Conservation (phyloP, 1,284 basidiomycete genomes). For the Ustilago xerochloae region DNA sequence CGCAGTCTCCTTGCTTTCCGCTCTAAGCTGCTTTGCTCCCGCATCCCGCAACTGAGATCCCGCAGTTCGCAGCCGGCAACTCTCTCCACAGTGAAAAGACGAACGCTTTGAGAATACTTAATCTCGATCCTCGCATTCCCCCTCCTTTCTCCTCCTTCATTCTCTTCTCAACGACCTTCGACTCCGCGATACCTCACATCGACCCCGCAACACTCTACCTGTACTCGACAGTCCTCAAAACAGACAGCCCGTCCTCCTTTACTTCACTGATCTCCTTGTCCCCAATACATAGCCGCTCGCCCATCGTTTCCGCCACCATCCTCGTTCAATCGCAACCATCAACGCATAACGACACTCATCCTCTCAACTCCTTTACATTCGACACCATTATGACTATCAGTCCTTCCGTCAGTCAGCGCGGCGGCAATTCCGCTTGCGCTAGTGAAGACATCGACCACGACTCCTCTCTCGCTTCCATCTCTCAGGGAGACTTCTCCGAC, state of each 20-base stretch:
- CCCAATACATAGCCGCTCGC: too few species aligned
- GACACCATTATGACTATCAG: background rate
- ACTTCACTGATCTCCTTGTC: background rate
- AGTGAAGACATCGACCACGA: background rate
- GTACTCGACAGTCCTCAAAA: background rate
- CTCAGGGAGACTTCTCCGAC: constrained; percentile 1
- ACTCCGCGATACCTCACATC: constrained; percentile 5
- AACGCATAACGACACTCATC: too few species aligned
- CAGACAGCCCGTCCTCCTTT: background rate
- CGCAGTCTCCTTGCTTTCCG: background rate
- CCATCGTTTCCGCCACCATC: too few species aligned
- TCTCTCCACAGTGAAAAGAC: background rate
- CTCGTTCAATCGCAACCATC: too few species aligned
- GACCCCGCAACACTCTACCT: background rate
- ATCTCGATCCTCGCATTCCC: constrained; percentile 1
- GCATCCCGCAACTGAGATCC: background rate
- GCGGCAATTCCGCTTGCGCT: background rate
- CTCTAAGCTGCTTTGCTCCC: background rate
- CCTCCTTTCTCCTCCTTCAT: background rate
- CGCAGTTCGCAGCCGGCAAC: background rate
- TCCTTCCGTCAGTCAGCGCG: background rate
- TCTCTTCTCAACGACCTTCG: constrained; percentile 2
- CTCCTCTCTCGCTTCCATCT: background rate
- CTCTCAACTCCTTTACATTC: background rate
- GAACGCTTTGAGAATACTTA: constrained; percentile 21